These are phyloP conservation scores for Saturnispora hagleri DNA, from an alignment of 805 yeast species.

Conservation along the genomic window DNA sequence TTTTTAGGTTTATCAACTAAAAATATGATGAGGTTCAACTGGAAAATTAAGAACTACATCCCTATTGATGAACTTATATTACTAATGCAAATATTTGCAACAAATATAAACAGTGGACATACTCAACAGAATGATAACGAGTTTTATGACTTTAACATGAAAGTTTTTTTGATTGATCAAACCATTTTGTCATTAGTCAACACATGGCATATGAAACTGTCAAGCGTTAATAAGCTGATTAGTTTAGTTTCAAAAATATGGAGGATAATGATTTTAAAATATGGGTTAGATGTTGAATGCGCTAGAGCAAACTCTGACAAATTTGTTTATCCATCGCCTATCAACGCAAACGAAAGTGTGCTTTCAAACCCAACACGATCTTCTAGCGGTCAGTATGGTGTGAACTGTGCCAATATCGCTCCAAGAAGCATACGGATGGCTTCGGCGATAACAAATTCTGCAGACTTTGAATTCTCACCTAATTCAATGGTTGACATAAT, in stretches of 20 bases:
- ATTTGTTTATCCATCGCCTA: slow-evolving; percentile 11
- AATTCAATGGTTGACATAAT: not conserved
- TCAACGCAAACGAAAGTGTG: not conserved
- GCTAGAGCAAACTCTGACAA: slow-evolving; percentile 7
- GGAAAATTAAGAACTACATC: slow-evolving; percentile 53
- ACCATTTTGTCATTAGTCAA: slow-evolving; percentile 14
- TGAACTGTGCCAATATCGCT: slow-evolving; percentile 19
- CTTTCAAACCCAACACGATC: not conserved
- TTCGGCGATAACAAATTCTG: slow-evolving; percentile 2
- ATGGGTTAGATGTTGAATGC: slow-evolving; percentile 9
- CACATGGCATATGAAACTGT: slow-evolving; percentile 20
- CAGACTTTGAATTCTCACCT: not conserved
- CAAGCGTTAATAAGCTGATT: slow-evolving; percentile 19
- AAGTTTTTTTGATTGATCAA: slow-evolving; percentile 21
- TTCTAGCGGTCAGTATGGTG: not conserved
- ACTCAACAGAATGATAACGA: slow-evolving; percentile 13
- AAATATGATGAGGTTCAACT: slow-evolving; percentile 33
- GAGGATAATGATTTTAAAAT: slow-evolving; percentile 18
- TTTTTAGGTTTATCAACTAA: slow-evolving; percentile 41
- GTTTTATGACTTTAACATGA: slow-evolving; percentile 23
- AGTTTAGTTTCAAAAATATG: slow-evolving; percentile 18
- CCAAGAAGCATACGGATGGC: slow-evolving; percentile 17
- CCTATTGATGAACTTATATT: slow-evolving; percentile 52
- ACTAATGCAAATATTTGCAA: slow-evolving; percentile 41
- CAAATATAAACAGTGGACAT: slow-evolving; percentile 37